phyloP scores from a whole-genome alignment of 2,329 filamentous ascomycete genomes.

The Bimuria novae-zelandiae region DNA sequence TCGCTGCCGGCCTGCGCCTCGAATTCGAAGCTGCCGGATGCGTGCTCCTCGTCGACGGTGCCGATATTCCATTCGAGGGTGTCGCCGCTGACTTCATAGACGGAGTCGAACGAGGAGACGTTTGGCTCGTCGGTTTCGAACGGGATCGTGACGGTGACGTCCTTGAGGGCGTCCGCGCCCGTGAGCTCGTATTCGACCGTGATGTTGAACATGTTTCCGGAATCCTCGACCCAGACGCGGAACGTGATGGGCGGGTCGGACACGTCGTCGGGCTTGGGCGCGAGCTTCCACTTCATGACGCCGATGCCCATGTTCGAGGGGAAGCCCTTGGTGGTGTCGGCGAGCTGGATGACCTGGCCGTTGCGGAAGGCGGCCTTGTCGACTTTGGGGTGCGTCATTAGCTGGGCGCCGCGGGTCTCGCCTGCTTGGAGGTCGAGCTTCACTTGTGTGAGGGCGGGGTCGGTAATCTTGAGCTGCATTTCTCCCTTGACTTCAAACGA shows the following conservation, averaged over 20 bases:
- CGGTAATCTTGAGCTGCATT: slow-evolving; percentile 85
- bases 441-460: slow-evolving; percentile 87
- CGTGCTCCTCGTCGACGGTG: slow-evolving; percentile 78
- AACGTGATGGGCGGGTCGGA: slow-evolving; percentile 90
- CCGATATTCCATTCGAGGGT: slow-evolving; percentile 94
- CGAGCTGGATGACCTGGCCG: slow-evolving; percentile 84
- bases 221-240: slow-evolving; percentile 96
- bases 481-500: slow-evolving; percentile 90
- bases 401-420: slow-evolving; percentile 82
- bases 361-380: slow-evolving; percentile 86
- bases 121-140: slow-evolving; percentile 83
- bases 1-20: slow-evolving; percentile 87
- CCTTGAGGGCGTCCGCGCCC: slow-evolving; percentile 74
- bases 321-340: slow-evolving; percentile 85
- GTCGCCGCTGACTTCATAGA: slow-evolving; percentile 92
- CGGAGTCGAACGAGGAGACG: slow-evolving; percentile 90
- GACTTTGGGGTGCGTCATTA: slow-evolving; percentile 95
- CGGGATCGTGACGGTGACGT: slow-evolving; percentile 87
- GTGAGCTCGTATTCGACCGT: slow-evolving; percentile 96
- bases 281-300: slow-evolving; percentile 89
- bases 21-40: slow-evolving; percentile 90
- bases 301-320: slow-evolving; percentile 92
- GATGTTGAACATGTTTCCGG: slow-evolving; percentile 79
- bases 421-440: slow-evolving; percentile 80
- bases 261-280: slow-evolving; percentile 78